Conservation (phyloP, 2,329 filamentous ascomycete species). For the Pseudocercospora pini-densiflorae region DNA sequence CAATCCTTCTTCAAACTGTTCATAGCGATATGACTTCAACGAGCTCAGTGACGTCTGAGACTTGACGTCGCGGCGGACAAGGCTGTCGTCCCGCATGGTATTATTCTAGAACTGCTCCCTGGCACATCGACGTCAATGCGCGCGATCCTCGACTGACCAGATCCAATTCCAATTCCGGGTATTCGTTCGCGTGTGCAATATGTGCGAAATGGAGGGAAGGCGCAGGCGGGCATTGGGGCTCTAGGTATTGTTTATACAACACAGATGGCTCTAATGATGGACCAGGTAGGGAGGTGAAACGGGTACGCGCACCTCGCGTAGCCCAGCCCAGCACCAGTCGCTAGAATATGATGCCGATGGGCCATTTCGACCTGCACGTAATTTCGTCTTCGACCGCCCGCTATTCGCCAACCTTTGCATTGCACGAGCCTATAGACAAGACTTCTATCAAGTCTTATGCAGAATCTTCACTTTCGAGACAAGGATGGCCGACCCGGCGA, state of each 20-base stretch:
- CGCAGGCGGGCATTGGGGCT: conserved; percentile 1
- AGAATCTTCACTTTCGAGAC: not conserved
- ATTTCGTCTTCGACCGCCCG: not conserved
- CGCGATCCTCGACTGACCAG: not conserved
- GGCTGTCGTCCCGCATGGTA: conserved; percentile 4
- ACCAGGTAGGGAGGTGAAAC: conserved; percentile 1
- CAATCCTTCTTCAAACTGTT: conserved; percentile 12
- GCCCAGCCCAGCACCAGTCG: not conserved
- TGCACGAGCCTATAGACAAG: not conserved
- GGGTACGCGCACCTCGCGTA: conserved; percentile 1
- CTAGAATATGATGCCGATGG: not conserved
- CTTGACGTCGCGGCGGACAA: not conserved
- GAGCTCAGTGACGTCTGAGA: conserved; percentile 3
- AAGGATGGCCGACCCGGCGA: not conserved
- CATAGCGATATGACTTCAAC: conserved; percentile 16
- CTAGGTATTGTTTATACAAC: conserved; percentile 4
- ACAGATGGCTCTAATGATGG: not conserved
- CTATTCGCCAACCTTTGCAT: not conserved
- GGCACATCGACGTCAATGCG: conserved; percentile 3
- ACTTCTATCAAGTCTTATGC: not conserved
- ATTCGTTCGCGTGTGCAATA: not conserved
- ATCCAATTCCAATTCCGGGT: not conserved
- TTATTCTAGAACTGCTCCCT: not conserved
- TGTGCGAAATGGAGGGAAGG: not conserved
- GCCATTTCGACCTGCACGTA: not conserved